These are phyloP conservation scores for Pseudocercospora fijiensis DNA, from an alignment of 2,329 filamentous ascomycete genomes.

Conservation along the genomic window DNA sequence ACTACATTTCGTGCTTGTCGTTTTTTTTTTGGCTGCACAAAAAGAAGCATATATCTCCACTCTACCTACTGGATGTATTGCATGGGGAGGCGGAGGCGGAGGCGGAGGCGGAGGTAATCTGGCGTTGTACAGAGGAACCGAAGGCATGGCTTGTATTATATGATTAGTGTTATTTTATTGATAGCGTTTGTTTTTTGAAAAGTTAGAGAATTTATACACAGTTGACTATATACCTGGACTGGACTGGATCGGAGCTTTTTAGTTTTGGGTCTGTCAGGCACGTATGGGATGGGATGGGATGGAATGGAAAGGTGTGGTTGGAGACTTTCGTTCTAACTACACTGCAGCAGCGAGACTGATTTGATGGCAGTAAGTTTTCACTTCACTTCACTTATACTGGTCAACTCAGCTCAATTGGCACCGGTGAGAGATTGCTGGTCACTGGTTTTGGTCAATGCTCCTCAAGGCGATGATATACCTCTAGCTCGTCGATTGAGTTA, in stretches of 20 bases:
- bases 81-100: too few relatives aligned
- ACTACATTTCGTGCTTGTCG: slow-evolving; percentile 18
- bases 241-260: too few relatives aligned
- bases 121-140: slow-evolving; percentile 8
- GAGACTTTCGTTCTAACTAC: too few relatives aligned
- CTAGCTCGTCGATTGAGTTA: neutral
- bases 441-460: neutral
- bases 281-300: too few relatives aligned
- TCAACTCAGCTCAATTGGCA: neutral
- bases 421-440: neutral
- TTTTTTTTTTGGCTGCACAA: slow-evolving; percentile 8
- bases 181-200: slow-evolving; percentile 18
- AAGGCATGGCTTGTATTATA: slow-evolving; percentile 15
- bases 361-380: neutral
- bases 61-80: slow-evolving; percentile 13
- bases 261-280: too few relatives aligned
- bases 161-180: slow-evolving; percentile 17
- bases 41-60: slow-evolving; percentile 17
- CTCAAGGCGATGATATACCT: neutral
- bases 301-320: too few relatives aligned
- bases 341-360: neutral
- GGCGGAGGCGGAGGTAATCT: slow-evolving; percentile 4
- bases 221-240: too few relatives aligned
- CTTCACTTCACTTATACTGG: neutral
- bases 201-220: neutral